Base-by-base conservation (phyloP, 2,329 filamentous ascomycete species). In the Scopulariopsis brevicaulis region DNA sequence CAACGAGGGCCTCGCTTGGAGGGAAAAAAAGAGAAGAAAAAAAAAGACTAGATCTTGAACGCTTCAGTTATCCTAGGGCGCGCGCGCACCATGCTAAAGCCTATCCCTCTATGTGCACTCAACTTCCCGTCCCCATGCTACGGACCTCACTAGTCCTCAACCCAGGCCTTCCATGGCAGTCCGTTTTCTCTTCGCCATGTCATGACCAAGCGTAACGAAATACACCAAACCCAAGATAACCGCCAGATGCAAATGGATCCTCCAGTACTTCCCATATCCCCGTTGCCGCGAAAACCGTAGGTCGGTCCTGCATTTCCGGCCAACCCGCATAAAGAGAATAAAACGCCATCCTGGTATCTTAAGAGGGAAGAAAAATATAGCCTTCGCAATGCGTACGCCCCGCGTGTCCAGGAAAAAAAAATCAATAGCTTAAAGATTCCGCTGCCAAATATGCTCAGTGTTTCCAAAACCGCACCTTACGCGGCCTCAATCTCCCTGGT, bases 281-380 rank as follows among this genome's bases (percentile, higher is more conserved):
- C 18, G 18, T 18, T 18, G 37, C 37, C 37, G 12, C 11, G 6
- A 12, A 40, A 11, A 40, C 37, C 37, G 37, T 3, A 12, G 37
- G 12, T 18, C 14, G 40, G n/a, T n/a, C 15, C 15, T n/a, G 18
- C 18, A n/a, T n/a, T 46, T 15, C 40, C 40, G n/a, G 10, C 7
- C 2, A 46, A 15, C 14, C 6, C 40, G 18, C 18, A 46, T 46
- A 46, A 46, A 46, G 15, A 46, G 12, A 43, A 8, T 8, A 56
- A 62, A 64, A 63, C 62, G 62, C 62, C 62, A 46, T 46, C 62
- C 59, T 63, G 63, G 63, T 64, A 64, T 64, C 63, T 64, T 59
- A 59, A 60, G 55, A 60, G 56, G 50, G 46, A 48, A 55, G 18
- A 32, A 24, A 35, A 54, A 35, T 32, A 15, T n/a, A 53, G 28